A percentile compares a stretch with the other conserved stretches of the same genome.
Evolutionary conservation across 305 asterid genomes (phyloP).

Genomic region (Solanum hybrid): DNA sequence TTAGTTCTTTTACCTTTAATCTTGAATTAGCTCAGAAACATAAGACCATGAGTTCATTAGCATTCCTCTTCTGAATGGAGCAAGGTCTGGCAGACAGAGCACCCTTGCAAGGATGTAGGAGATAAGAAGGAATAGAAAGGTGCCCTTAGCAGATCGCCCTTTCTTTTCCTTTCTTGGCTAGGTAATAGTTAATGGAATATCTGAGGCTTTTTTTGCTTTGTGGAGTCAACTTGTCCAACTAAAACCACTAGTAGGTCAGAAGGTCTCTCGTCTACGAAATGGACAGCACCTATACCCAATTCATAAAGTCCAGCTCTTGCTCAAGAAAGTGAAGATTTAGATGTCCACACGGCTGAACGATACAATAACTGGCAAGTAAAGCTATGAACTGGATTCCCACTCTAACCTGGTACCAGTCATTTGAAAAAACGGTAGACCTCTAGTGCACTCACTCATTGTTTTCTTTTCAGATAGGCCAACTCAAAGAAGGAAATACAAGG

Average conservation of each 20-base stretch:
- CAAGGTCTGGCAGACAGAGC: not conserved
- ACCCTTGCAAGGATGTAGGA: not conserved
- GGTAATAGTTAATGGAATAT: not conserved
- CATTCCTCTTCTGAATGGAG: not conserved
- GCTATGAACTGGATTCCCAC: not conserved
- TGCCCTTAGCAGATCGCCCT: not conserved
- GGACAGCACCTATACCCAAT: not conserved
- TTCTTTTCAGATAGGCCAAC: not conserved
- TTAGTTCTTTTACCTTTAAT: not conserved
- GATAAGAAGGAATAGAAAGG: not conserved
- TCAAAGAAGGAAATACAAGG: not conserved
- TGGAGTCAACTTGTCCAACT: not conserved
- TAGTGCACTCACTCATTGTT: not conserved
- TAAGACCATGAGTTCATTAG: not conserved
- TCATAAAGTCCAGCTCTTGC: not conserved
- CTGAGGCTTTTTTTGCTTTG: not conserved
- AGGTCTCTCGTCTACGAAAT: not conserved
- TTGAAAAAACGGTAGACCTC: not conserved
- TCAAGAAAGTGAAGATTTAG: not conserved
- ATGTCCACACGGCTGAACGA: not conserved
- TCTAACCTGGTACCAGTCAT: not conserved
- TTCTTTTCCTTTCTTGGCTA: not conserved
- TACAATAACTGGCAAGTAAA: not conserved
- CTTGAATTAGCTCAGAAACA: not conserved
- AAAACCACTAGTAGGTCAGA: not conserved